These are phyloP conservation scores for Laburnicola sp. DNA, from an alignment of 2,329 filamentous ascomycete genomes.

Conservation along the genomic window DNA sequence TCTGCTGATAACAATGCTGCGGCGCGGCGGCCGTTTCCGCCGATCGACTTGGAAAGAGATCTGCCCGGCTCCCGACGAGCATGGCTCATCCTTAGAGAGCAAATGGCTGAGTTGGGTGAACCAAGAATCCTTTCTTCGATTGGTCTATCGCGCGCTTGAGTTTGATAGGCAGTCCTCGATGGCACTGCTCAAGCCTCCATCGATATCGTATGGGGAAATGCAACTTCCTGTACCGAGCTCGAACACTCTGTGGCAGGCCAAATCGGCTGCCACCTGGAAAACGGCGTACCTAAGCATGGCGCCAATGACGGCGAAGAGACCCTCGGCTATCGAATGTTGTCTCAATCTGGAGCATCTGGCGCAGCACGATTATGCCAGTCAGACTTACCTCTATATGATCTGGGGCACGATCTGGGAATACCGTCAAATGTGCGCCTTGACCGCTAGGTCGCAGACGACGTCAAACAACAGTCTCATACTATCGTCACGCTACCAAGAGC, in stretches of 20 bases:
- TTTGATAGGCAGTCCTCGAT: too few relatives aligned
- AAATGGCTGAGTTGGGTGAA: neutral
- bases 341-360: constrained; percentile 28
- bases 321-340: too few relatives aligned
- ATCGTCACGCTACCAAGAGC: constrained; percentile 54
- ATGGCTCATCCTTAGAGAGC: neutral
- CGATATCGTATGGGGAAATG: too few relatives aligned
- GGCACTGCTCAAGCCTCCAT: too few relatives aligned
- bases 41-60: constrained; percentile 55
- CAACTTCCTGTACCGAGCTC: neutral
- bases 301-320: too few relatives aligned
- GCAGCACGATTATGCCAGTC: constrained; percentile 47
- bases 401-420: neutral
- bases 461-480: constrained; percentile 44
- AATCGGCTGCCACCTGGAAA: too few relatives aligned
- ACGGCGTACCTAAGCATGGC: too few relatives aligned
- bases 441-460: neutral
- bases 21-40: constrained; percentile 60
- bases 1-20: constrained; percentile 56
- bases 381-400: constrained; percentile 40
- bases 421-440: neutral
- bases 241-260: neutral
- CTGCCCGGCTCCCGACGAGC: constrained; percentile 48
- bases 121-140: neutral
- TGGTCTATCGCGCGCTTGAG: neutral